Base-by-base conservation (phyloP, 78 protist species). In the Speleostelium caveatum region DNA sequence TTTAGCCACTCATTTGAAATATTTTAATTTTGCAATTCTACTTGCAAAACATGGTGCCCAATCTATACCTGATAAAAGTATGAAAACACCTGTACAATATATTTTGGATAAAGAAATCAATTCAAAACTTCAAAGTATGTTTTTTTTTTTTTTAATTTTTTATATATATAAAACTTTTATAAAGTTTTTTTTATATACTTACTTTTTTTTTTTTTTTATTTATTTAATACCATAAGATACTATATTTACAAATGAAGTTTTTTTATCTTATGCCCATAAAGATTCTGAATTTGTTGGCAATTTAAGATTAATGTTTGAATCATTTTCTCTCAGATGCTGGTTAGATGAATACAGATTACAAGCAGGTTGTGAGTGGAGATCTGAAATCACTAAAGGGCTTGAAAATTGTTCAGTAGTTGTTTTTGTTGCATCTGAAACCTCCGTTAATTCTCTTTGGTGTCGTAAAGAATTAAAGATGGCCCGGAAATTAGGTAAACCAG, bases 311-410 rank as follows among this genome's bases (percentile, higher is more conserved):
- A 16, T 3, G 7, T 49, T 83, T 36, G 91, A 73, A 39, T 4
- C 17, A 28, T 32, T 5, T 2, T 83, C 91, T 12, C 36, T 83
- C 22, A 60, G 91, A 58, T 83, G 91, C 42, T 83, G 91, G 91
- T 42, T 83, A 2, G 91, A 83, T 59, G 91, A 83, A 63, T 83
- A 83, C 59, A n/a, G 91, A 26, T 33, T 83, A 59, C 79, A 83
- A 60, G 91, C 91, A 14, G 91, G 91, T 71, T 83, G 91, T 10
- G 55, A 83, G 38, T 83, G 91, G 91, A 41, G 79, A 41, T 61
- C 77, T 32, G 91, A 83, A 69, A 83, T 83, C 8, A 83, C 79
- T 0, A 83, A 60, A 42, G 91, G 91, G 58, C 72, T 83, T 5
- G 73, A 33, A 24, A 59, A 59, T 32, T 61, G 68, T 14, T 3